Conservation (phyloP, 305 asterid genomes). For the Fraxinus ornus region DNA sequence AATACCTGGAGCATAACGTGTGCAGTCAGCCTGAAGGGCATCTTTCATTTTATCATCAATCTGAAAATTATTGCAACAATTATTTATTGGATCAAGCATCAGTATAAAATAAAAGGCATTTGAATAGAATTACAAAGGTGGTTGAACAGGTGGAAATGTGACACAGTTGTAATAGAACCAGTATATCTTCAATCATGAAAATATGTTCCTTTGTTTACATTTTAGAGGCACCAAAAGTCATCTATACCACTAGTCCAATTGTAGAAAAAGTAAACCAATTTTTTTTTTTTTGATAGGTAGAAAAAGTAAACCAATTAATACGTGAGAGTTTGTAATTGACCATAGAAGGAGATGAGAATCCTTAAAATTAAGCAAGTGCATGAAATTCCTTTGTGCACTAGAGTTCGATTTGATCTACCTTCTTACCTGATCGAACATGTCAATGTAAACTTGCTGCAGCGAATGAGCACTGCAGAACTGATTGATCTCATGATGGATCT, state of each 20-base stretch:
- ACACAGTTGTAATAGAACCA: constrained; percentile 3
- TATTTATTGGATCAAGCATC: constrained; percentile 6
- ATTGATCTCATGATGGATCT: constrained; percentile 98
- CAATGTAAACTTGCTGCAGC: constrained; percentile 96
- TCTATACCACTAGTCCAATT: background rate
- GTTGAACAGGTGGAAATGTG: constrained; percentile 16
- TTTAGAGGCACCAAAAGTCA: background rate
- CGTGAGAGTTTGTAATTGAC: background rate
- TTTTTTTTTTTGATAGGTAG: too few relatives aligned
- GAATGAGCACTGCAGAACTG: constrained; percentile 95
- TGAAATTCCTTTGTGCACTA: background rate
- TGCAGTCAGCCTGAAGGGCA: constrained; percentile 97
- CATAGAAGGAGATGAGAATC: background rate
- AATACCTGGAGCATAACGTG: constrained; percentile 96
- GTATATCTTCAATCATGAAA: background rate
- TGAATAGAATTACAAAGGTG: background rate
- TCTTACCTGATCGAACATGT: constrained; percentile 96
- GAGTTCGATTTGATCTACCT: background rate
- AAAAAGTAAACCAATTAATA: background rate
- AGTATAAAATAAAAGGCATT: constrained; percentile 4
- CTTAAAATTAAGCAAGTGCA: background rate
- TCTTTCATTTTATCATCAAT: constrained; percentile 98
- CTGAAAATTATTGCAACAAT: constrained; percentile 41
- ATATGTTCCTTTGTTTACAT: background rate
- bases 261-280: too few relatives aligned